These are phyloP conservation scores for Colletotrichum camelliae DNA, from an alignment of 2,329 filamentous ascomycete genomes.

Conservation along the genomic window DNA sequence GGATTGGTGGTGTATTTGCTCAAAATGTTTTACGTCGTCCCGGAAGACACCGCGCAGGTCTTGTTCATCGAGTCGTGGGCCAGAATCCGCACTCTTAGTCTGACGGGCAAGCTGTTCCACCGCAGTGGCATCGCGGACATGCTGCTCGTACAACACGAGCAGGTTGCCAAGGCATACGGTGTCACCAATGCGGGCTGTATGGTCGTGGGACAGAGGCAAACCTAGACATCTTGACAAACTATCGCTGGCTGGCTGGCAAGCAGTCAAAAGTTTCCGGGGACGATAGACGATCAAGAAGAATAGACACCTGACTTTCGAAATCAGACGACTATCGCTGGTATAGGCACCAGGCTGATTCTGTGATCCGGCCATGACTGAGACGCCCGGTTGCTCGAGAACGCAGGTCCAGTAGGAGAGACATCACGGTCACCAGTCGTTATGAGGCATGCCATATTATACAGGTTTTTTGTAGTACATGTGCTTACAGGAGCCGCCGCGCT, in stretches of 20 bases:
- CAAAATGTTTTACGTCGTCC: constrained; percentile 50
- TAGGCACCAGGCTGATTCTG: accelerated
- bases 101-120: constrained; percentile 81
- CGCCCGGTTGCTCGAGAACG: not conserved
- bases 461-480: constrained; percentile 8
- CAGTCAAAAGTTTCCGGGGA: not conserved
- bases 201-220: constrained; percentile 27
- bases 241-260: not conserved
- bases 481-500: not conserved
- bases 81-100: constrained; percentile 78
- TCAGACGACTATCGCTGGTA: not conserved
- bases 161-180: constrained; percentile 56
- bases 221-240: not conserved
- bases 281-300: not conserved
- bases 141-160: constrained; percentile 83
- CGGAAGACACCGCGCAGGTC: constrained; percentile 66
- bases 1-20: constrained; percentile 54
- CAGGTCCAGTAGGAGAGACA: not conserved
- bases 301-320: not conserved
- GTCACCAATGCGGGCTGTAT: constrained; percentile 42
- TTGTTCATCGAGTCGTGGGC: constrained; percentile 96
- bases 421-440: not conserved
- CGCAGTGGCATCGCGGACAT: constrained; percentile 70
- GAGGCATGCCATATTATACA: constrained; percentile 24
- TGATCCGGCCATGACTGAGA: not conserved